Evolutionary conservation across 306 rosid species (phyloP), one percentile per base, ranked within the genome.

Genomic region (Luffa acutangula): DNA sequence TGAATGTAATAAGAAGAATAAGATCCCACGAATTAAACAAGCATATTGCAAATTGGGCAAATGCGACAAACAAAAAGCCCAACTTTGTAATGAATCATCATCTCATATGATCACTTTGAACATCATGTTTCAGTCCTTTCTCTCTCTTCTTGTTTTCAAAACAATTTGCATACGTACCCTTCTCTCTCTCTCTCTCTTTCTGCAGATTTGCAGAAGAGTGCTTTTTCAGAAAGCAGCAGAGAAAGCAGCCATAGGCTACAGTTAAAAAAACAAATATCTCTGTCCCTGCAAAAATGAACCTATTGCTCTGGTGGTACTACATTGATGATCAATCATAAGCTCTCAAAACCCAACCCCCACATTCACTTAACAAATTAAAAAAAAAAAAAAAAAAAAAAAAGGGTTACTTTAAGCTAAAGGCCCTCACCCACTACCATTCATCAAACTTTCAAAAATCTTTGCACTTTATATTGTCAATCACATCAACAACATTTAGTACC

Each of bases 191-290:
- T 65, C 20, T 65, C 7, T 59, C 56, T n/a, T 5, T 43, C 17
- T 72, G 59, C 58, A 72, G 45, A 45, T 0, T 21, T 21, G 59
- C 42, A 46, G 41, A 9, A 20, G 17, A 79, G 67, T 74, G 63
- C 82, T 75, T 83, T 79, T 53, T 18, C 83, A 75, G 80, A 15
- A 79, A 41, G 70, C n/a, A 4, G 33, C 73, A 77, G 78, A 82
- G 80, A 25, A 37, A 72, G 77, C 80, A 42, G 85, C 77, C 77
- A 83, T 76, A 4, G 34, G 75, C 53, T 45, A 43, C 75, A 67
- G 75, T 67, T 39, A 37, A 18, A 73, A 65, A 66, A 66, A 20
- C 48, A 34, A 81, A 64, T 34, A 78, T 53, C 63, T 15, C 77
- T 54, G 86, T 80, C 80, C 74, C 78, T 36, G 48, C 53, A 53